Evolutionary conservation across 495 filamentous ascomycete genomes (phyloP).

Genomic region (Alectoria sarmentosa): DNA sequence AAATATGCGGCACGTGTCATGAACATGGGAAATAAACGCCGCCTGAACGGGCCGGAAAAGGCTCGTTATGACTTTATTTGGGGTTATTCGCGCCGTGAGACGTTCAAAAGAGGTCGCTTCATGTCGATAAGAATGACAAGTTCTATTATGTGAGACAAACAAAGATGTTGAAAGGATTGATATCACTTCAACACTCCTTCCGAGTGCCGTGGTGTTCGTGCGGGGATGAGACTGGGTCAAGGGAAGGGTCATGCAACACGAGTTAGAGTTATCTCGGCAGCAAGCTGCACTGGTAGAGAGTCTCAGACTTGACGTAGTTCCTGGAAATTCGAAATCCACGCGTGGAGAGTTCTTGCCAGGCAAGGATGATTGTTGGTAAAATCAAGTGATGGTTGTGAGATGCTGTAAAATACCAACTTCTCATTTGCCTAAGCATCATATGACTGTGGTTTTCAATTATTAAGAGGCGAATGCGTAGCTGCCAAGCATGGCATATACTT

Average conservation of each 20-base stretch:
- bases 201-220: too few species aligned
- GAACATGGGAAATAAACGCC: too few species aligned
- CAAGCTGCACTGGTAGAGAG: background rate
- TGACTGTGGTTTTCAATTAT: background rate
- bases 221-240: background rate
- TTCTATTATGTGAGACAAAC: too few species aligned
- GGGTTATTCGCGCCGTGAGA: too few species aligned
- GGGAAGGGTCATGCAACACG: background rate
- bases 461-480: conserved; percentile 29
- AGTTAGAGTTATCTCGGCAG: background rate
- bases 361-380: background rate
- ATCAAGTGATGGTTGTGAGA: background rate
- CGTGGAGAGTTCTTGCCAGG: background rate
- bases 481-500: conserved; percentile 32
- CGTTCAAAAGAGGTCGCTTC: too few species aligned
- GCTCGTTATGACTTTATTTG: too few species aligned
- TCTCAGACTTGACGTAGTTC: background rate
- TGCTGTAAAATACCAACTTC: background rate
- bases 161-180: too few species aligned
- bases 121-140: too few species aligned
- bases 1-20: too few species aligned
- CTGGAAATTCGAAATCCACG: background rate
- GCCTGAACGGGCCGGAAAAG: too few species aligned
- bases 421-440: background rate
- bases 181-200: too few species aligned